phyloP scores from a whole-genome alignment of 305 asterid species.

The Fraxinus nigra region DNA sequence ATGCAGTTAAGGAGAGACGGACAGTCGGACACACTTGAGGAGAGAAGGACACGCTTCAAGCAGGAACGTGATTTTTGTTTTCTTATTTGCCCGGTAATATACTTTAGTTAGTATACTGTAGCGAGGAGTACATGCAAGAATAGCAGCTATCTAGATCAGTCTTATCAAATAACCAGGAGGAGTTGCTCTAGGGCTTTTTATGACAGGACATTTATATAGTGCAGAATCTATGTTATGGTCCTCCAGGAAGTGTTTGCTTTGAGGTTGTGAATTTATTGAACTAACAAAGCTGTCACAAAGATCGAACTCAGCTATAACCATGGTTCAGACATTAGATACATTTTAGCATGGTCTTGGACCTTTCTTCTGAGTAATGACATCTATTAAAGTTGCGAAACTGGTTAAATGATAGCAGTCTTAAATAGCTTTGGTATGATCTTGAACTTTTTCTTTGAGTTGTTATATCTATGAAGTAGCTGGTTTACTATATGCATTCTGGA shows the following conservation, averaged over 20 bases:
- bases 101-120: background rate
- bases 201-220: background rate
- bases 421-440: background rate
- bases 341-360: background rate
- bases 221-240: background rate
- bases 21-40: background rate
- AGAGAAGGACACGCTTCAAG: background rate
- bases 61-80: background rate
- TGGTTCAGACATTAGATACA: background rate
- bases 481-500: background rate
- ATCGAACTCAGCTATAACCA: background rate
- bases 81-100: background rate
- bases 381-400: background rate
- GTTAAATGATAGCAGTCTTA: background rate
- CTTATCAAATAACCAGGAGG: background rate
- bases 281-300: constrained; percentile 5
- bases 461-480: background rate
- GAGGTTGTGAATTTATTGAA: background rate
- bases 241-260: background rate
- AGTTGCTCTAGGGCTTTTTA: background rate
- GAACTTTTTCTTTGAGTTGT: background rate
- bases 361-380: background rate
- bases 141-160: background rate
- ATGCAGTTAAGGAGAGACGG: constrained; percentile 4
- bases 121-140: background rate